These are phyloP conservation scores for Tephrocybe sp. DNA, from an alignment of 768 basidiomycete species.

Conservation along the genomic window DNA sequence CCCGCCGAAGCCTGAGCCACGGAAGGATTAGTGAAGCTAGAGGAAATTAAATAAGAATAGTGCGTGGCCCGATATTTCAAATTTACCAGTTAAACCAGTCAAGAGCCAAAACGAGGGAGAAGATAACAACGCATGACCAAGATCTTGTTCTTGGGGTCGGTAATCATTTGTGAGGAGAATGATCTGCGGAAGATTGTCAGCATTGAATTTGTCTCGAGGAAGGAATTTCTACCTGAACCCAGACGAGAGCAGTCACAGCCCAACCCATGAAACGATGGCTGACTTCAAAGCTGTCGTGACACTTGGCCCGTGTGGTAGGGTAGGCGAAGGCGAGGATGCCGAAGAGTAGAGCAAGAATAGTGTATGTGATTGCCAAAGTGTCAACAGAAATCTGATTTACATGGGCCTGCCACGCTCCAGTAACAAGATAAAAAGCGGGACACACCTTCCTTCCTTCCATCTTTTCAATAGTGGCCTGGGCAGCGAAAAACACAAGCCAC, in stretches of 20 bases:
- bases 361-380: slow-evolving; percentile 14
- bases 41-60: background rate
- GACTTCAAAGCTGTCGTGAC: slow-evolving; percentile 43
- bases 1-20: slow-evolving; percentile 43
- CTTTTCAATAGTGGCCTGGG: slow-evolving; percentile 51
- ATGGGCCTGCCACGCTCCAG: background rate
- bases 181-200: slow-evolving; percentile 29
- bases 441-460: slow-evolving; percentile 34
- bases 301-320: slow-evolving; percentile 34
- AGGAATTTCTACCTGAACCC: slow-evolving; percentile 32
- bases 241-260: slow-evolving; percentile 42
- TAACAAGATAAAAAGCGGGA: background rate
- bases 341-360: slow-evolving; percentile 24
- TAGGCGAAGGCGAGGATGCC: slow-evolving; percentile 40
- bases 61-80: background rate
- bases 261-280: slow-evolving; percentile 49
- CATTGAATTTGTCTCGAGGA: background rate
- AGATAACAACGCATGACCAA: too few species aligned
- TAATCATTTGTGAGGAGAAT: slow-evolving; percentile 57
- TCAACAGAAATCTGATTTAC: slow-evolving; percentile 8
- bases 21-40: slow-evolving; percentile 38
- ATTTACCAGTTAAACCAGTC: slow-evolving; percentile 29
- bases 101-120: slow-evolving; percentile 43
- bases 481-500: slow-evolving; percentile 52
- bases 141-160: slow-evolving; percentile 11